A percentile compares a stretch with the other conserved stretches of the same genome.
Conservation (phyloP, 2,329 filamentous ascomycete genomes). For the Pyricularia grisea region DNA sequence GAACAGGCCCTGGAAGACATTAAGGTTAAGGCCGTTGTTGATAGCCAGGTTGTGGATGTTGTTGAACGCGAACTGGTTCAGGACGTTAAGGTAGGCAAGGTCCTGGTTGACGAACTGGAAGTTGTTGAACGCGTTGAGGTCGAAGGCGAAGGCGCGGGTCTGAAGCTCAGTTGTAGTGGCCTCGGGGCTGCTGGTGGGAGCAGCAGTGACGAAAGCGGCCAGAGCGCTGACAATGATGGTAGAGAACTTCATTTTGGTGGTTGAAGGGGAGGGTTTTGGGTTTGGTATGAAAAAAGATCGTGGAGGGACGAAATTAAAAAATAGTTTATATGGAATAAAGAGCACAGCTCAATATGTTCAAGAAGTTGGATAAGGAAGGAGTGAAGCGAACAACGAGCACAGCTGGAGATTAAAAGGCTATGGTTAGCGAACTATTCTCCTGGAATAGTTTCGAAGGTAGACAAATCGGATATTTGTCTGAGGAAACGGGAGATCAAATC, state of each 20-base stretch:
- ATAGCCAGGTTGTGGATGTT: conserved; percentile 30
- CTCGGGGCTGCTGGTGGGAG: conserved; percentile 21
- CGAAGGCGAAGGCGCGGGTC: conserved; percentile 23
- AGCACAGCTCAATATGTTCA: conserved; percentile 38
- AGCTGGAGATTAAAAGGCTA: conserved; percentile 21
- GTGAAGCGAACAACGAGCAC: conserved; percentile 37
- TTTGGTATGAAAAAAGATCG: conserved; percentile 10
- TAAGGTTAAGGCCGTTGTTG: conserved; percentile 36
- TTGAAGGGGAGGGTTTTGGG: conserved; percentile 9
- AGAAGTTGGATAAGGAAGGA: conserved; percentile 24
- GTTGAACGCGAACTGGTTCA: conserved; percentile 35
- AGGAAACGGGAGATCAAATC: background rate
- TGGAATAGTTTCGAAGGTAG: background rate
- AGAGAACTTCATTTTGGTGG: conserved; percentile 39
- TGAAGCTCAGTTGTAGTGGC: conserved; percentile 20
- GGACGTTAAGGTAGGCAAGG: conserved; percentile 34
- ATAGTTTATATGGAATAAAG: conserved; percentile 23
- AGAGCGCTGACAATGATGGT: conserved; percentile 33
- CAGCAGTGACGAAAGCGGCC: conserved; percentile 33
- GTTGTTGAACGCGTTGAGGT: conserved; percentile 29
- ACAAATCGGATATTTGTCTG: background rate
- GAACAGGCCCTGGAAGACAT: conserved; percentile 29
- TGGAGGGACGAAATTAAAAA: conserved; percentile 14
- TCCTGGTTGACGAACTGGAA: conserved; percentile 30
- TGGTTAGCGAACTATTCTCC: conserved; percentile 2